These are phyloP conservation scores for Martiniozyma asiatica DNA, from an alignment of 1,139 yeast genomes.

Conservation along the genomic window DNA sequence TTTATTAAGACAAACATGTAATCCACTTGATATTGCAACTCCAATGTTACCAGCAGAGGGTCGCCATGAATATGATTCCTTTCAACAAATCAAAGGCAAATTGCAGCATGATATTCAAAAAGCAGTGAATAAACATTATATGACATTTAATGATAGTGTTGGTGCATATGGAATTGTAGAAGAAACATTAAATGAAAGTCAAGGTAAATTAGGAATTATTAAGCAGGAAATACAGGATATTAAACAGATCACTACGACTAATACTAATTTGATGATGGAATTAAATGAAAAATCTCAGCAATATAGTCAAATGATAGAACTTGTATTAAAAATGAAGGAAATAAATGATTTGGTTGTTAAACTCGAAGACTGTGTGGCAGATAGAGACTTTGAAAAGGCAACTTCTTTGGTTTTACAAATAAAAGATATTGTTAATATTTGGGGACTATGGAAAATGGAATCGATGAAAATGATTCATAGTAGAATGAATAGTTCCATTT, in stretches of 20 bases:
- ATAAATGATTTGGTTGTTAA: conserved; percentile 47
- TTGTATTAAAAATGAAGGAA: conserved; percentile 57
- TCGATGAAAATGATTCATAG: conserved; percentile 46
- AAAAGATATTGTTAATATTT: conserved; percentile 43
- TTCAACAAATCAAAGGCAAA: conserved; percentile 37
- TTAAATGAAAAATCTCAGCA: conserved; percentile 51
- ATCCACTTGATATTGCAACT: conserved; percentile 76
- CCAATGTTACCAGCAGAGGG: conserved; percentile 77
- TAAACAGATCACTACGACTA: conserved; percentile 16
- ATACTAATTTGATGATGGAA: conserved; percentile 44
- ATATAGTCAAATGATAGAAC: conserved; percentile 59
- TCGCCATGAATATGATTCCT: conserved; percentile 46
- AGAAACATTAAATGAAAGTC: conserved; percentile 44
- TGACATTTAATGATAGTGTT: conserved; percentile 71
- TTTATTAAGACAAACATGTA: conserved; percentile 35
- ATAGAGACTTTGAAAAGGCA: conserved; percentile 60
- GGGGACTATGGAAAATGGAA: conserved; percentile 34
- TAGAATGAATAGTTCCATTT: conserved; percentile 53
- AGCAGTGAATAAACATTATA: conserved; percentile 76
- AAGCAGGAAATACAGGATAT: conserved; percentile 34
- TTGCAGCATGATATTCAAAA: conserved; percentile 48
- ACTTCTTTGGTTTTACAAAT: conserved; percentile 27
- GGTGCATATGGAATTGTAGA: conserved; percentile 63
- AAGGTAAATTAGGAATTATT: conserved; percentile 38
- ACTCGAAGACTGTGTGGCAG: conserved; percentile 54